These are phyloP conservation scores for Alopecurus myosuroides DNA, from an alignment of 176 grass and related monocot genomes.

Conservation along the genomic window DNA sequence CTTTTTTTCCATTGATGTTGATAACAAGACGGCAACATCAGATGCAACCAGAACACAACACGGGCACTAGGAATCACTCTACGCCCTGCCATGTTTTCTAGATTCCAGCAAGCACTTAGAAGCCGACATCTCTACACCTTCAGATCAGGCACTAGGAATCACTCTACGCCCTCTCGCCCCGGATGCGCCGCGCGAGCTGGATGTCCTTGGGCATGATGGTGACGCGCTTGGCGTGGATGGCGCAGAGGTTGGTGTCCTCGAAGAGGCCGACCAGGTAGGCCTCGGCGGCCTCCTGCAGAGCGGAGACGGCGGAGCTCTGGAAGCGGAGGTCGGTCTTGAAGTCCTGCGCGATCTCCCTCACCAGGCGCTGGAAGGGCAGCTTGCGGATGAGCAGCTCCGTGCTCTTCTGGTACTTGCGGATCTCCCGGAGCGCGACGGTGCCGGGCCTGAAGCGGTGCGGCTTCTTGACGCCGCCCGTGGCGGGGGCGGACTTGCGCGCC, in stretches of 20 bases:
- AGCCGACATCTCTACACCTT: too few relatives aligned
- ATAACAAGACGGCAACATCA: too few relatives aligned
- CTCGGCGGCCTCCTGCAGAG: constrained; percentile 76
- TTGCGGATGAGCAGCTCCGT: constrained; percentile 71
- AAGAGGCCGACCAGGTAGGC: constrained; percentile 68
- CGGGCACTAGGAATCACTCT: too few relatives aligned
- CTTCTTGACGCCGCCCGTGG: constrained; percentile 70
- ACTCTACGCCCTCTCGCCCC: constrained; percentile 50
- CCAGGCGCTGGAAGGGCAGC: constrained; percentile 62
- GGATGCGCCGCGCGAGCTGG: constrained; percentile 63
- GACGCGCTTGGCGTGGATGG: constrained; percentile 75
- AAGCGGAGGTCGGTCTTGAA: constrained; percentile 76
- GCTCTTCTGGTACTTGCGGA: constrained; percentile 86
- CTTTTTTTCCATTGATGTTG: too few relatives aligned
- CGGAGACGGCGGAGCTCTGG: constrained; percentile 63
- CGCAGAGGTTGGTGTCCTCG: constrained; percentile 76
- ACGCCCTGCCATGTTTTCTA: too few relatives aligned
- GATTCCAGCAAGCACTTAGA: too few relatives aligned
- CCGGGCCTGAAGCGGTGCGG: constrained; percentile 67
- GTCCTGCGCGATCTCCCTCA: constrained; percentile 67
- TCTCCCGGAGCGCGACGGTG: constrained; percentile 66
- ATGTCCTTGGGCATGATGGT: constrained; percentile 84
- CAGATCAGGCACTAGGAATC: neutral
- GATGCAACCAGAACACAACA: too few relatives aligned
- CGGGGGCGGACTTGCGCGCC: constrained; percentile 59